phyloP scores from a whole-genome alignment of 495 filamentous ascomycete genomes.

The Saxispiralis lemnorum region DNA sequence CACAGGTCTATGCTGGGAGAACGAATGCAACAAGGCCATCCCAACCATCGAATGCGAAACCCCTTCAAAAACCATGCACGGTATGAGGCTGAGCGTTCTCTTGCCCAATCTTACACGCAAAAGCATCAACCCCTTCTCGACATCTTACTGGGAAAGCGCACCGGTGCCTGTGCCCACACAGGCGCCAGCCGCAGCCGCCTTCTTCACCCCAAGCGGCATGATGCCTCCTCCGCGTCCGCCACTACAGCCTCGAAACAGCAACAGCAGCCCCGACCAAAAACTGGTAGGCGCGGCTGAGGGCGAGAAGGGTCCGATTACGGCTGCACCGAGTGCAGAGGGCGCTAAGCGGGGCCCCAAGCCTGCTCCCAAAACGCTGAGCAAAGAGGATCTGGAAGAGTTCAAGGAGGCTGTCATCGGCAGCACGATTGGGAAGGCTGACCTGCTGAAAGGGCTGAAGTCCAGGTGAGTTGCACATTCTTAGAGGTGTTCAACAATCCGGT shows the following conservation, averaged over 20 bases:
- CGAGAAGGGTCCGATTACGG: conserved; percentile 14
- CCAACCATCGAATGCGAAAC: conserved; percentile 27
- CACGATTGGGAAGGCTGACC: conserved; percentile 53
- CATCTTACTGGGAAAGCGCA: conserved; percentile 50
- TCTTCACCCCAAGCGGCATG: conserved; percentile 8
- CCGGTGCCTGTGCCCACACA: conserved; percentile 1
- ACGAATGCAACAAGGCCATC: conserved; percentile 26
- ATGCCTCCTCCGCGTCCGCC: conserved; percentile 27
- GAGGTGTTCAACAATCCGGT: too few relatives aligned
- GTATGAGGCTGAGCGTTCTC: conserved; percentile 7
- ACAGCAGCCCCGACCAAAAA: conserved; percentile 1
- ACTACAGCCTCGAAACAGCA: conserved; percentile 16
- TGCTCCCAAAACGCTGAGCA: conserved; percentile 31
- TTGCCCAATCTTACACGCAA: conserved; percentile 24
- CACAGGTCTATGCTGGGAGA: conserved; percentile 71
- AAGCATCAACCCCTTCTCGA: conserved; percentile 73
- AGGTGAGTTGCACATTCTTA: conserved; percentile 26
- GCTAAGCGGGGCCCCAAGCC: conserved; percentile 7
- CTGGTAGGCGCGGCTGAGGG: conserved; percentile 8
- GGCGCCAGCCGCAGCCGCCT: background rate
- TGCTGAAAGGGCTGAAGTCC: conserved; percentile 58
- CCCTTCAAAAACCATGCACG: conserved; percentile 31
- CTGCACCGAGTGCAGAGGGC: background rate
- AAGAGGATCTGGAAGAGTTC: conserved; percentile 53
- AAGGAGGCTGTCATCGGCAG: conserved; percentile 50